These are phyloP conservation scores for Fraxinus angustifolia DNA, from an alignment of 305 asterid species.

Conservation along the genomic window DNA sequence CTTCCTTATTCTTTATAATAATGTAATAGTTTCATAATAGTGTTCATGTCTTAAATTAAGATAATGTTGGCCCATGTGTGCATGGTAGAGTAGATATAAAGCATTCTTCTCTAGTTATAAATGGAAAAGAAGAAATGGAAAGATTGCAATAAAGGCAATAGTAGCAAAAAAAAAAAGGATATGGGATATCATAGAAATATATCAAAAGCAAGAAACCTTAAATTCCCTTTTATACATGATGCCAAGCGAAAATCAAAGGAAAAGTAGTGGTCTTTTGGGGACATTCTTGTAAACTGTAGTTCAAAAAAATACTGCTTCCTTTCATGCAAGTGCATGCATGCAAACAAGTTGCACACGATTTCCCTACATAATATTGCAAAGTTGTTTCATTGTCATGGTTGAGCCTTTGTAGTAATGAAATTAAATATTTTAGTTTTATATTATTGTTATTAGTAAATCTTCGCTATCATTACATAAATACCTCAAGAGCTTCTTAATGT, in stretches of 20 bases:
- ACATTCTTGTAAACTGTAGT: not conserved
- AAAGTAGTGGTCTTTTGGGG: not conserved
- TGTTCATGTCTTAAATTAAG: too few relatives aligned
- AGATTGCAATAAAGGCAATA: too few relatives aligned
- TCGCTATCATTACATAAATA: too few relatives aligned
- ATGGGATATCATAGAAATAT: too few relatives aligned
- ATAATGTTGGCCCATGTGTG: not conserved
- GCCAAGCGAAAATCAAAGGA: not conserved
- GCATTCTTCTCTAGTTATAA: not conserved
- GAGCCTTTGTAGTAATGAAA: too few relatives aligned
- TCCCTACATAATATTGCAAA: not conserved
- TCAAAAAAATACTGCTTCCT: not conserved
- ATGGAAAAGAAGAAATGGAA: too few relatives aligned
- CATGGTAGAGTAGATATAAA: not conserved
- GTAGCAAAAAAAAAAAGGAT: too few relatives aligned
- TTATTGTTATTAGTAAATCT: too few relatives aligned
- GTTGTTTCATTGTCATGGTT: not conserved
- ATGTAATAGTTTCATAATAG: too few relatives aligned
- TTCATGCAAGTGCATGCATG: not conserved
- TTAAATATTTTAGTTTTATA: too few relatives aligned
- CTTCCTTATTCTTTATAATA: too few relatives aligned
- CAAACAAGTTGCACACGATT: not conserved
- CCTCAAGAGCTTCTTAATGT: not conserved
- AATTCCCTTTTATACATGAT: not conserved
- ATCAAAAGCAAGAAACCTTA: too few relatives aligned